Percentiles rank a stretch among this genome's conserved stretches.
These are phyloP conservation scores for Fusarium fracticaudum DNA, from an alignment of 2,329 filamentous ascomycete genomes.

Conservation along the genomic window DNA sequence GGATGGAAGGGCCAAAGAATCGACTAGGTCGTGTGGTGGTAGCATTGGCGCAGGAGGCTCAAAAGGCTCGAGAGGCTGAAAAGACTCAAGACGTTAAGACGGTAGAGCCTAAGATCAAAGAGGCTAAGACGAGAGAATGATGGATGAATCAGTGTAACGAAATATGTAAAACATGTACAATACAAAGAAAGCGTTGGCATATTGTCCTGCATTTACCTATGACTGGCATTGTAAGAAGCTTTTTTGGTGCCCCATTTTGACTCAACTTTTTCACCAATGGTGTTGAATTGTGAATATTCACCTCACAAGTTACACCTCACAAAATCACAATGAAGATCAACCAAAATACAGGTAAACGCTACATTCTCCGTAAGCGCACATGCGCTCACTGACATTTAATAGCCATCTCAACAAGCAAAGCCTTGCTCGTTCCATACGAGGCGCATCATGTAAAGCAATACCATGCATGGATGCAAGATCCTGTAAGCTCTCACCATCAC, in stretches of 20 bases:
- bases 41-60: constrained; percentile 44
- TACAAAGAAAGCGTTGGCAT: constrained; percentile 2
- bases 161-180: constrained; percentile 30
- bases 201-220: not conserved
- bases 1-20: constrained; percentile 36
- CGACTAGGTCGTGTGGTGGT: constrained; percentile 43
- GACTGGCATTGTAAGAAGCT: not conserved
- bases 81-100: not conserved
- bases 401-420: constrained; percentile 73
- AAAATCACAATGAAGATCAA: constrained; percentile 56
- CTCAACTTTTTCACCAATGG: constrained; percentile 22
- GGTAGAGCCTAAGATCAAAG: not conserved
- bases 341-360: constrained; percentile 52
- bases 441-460: constrained; percentile 83
- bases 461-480: constrained; percentile 91
- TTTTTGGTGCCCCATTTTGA: constrained; percentile 12
- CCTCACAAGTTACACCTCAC: constrained; percentile 14
- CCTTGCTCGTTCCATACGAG: constrained; percentile 87
- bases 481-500: constrained; percentile 53
- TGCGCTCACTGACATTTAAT: not conserved
- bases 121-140: constrained; percentile 5
- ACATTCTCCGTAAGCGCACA: no score
- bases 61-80: not conserved
- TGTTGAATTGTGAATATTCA: constrained; percentile 1
- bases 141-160: not conserved